Conservation (phyloP, 1,284 basidiomycete species). For the Apiotrichum gracile region DNA sequence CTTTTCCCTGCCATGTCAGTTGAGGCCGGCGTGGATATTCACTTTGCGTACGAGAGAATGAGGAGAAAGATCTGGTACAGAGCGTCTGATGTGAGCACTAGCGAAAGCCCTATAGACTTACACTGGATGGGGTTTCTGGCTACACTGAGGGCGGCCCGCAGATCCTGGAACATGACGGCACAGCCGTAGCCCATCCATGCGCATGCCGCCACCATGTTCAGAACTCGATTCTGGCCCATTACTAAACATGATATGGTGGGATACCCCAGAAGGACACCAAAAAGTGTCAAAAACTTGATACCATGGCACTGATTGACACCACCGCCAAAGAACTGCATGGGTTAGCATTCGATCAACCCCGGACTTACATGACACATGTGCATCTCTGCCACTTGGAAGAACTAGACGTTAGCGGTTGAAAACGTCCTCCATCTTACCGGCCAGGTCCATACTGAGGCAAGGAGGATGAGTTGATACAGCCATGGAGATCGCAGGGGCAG, state of each 20-base stretch:
- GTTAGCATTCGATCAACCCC: not conserved
- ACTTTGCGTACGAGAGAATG: conserved; percentile 21
- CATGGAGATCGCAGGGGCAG: not conserved
- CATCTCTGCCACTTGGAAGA: not conserved
- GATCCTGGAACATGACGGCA: not conserved
- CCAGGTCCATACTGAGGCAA: not conserved
- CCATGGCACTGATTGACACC: not conserved
- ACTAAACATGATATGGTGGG: not conserved
- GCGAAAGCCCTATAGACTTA: conserved; percentile 13
- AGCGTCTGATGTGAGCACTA: conserved; percentile 18
- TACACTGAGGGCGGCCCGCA: conserved; percentile 35
- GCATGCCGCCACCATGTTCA: conserved; percentile 58
- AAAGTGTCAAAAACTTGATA: not conserved
- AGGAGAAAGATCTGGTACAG: conserved; percentile 43
- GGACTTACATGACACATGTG: not conserved
- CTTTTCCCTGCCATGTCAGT: conserved; percentile 40
- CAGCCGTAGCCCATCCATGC: conserved; percentile 45
- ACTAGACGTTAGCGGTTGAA: not conserved
- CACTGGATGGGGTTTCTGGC: conserved; percentile 36
- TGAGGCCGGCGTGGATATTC: not conserved
- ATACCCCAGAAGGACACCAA: not conserved
- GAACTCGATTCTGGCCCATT: conserved; percentile 61
- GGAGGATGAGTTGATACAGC: not conserved
- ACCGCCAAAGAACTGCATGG: not conserved
- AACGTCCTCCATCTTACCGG: not conserved